phyloP scores from a whole-genome alignment of 1,284 basidiomycete species.

The Gomphus sp. region DNA sequence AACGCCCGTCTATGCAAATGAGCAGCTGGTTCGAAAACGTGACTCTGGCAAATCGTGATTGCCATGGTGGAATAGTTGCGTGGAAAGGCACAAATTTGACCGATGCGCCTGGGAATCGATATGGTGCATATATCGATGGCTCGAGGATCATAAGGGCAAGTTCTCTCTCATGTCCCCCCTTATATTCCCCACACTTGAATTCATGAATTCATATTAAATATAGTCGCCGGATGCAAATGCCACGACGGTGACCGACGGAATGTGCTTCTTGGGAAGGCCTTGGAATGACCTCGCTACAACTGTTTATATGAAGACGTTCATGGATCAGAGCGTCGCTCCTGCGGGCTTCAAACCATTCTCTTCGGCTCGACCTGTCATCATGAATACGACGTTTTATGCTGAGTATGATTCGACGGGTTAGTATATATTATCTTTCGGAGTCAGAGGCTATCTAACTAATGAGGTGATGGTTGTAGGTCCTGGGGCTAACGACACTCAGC shows the following conservation, averaged over 20 bases:
- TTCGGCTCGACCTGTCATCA: slow-evolving; percentile 35
- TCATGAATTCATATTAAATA: not conserved
- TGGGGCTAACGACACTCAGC: slow-evolving; percentile 37
- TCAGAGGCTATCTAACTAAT: no score
- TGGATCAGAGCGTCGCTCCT: slow-evolving; percentile 49
- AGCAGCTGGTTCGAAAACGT: slow-evolving; percentile 51
- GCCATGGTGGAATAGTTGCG: slow-evolving; percentile 52
- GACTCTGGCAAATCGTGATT: slow-evolving; percentile 50
- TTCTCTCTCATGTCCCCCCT: slow-evolving; percentile 3
- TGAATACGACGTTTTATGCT: slow-evolving; percentile 50
- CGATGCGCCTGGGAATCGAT: slow-evolving; percentile 42
- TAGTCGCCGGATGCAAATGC: slow-evolving; percentile 54
- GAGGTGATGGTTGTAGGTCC: slow-evolving; percentile 30
- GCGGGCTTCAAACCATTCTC: slow-evolving; percentile 44
- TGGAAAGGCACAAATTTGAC: slow-evolving; percentile 52
- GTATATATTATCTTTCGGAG: not conserved
- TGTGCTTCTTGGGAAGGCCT: slow-evolving; percentile 51
- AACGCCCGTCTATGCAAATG: not conserved
- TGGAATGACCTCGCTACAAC: slow-evolving; percentile 54
- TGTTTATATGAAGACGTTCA: slow-evolving; percentile 43
- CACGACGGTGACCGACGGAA: slow-evolving; percentile 32
- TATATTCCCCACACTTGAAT: not conserved
- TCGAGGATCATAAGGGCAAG: slow-evolving; percentile 50
- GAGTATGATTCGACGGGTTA: slow-evolving; percentile 47
- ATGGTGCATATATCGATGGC: slow-evolving; percentile 52